A percentile compares a stretch with the other conserved stretches of the same genome.
Conservation (phyloP, 2,329 filamentous ascomycete genomes). For the Fusarium heterosporum region DNA sequence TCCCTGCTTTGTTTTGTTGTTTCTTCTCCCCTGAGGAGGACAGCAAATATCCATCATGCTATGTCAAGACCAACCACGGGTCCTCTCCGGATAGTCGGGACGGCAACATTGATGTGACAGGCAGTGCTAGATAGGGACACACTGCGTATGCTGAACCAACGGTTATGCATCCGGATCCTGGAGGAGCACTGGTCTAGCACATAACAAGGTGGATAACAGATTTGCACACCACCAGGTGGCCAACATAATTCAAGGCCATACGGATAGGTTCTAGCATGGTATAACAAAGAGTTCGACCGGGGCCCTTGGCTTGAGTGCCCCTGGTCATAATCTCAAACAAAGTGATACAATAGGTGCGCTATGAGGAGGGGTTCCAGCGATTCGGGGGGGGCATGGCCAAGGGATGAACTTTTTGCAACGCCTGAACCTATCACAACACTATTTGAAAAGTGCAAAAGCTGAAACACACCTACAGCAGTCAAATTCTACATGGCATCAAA, state of each 20-base stretch:
- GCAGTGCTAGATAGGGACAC: neutral
- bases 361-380: slow-evolving; percentile 1
- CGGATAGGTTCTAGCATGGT: slow-evolving; percentile 1
- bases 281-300: slow-evolving; percentile 10
- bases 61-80: slow-evolving; percentile 7
- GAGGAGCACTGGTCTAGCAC: neutral
- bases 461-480: slow-evolving; percentile 21
- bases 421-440: slow-evolving; percentile 26
- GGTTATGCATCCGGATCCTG: slow-evolving; percentile 8
- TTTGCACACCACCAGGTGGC: too few relatives aligned
- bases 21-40: neutral
- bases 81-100: slow-evolving; percentile 13
- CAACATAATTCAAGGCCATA: too few relatives aligned
- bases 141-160: slow-evolving; percentile 7
- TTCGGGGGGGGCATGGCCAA: slow-evolving; percentile 10
- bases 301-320: slow-evolving; percentile 7
- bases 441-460: slow-evolving; percentile 10
- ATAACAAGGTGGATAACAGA: slow-evolving; percentile 4
- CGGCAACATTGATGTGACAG: slow-evolving; percentile 2
- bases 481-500: slow-evolving; percentile 2
- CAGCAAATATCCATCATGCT: slow-evolving; percentile 25
- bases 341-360: slow-evolving; percentile 15
- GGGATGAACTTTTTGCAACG: slow-evolving; percentile 3
- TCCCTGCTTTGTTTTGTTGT: too few relatives aligned
- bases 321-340: slow-evolving; percentile 30